These are phyloP conservation scores for Gremmenia infestans DNA, from an alignment of 2,329 filamentous ascomycete genomes.

Conservation along the genomic window DNA sequence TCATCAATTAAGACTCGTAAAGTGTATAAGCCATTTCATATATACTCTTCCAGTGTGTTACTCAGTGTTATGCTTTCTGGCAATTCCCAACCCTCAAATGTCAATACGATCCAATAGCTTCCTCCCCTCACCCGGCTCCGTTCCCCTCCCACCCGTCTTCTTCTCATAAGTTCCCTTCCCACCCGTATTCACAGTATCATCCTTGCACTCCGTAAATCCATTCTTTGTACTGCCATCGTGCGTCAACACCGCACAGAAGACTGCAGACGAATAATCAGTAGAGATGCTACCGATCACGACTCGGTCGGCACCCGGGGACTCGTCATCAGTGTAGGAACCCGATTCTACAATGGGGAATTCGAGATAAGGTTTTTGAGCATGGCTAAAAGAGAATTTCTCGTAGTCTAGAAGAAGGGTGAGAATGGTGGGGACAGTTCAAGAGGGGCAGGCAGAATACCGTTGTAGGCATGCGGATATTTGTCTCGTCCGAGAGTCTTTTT, in stretches of 20 bases:
- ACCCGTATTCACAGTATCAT: conserved; percentile 19
- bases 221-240: conserved; percentile 29
- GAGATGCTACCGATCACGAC: conserved; percentile 30
- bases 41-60: too few relatives aligned
- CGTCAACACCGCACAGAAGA: conserved; percentile 30
- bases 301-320: conserved; percentile 29
- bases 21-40: too few relatives aligned
- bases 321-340: conserved; percentile 20
- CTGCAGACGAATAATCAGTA: conserved; percentile 25
- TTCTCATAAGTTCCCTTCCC: conserved; percentile 10
- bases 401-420: conserved; percentile 18
- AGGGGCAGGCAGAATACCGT: conserved; percentile 13
- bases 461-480: conserved; percentile 32
- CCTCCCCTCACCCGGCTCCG: conserved; percentile 11
- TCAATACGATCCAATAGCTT: conserved; percentile 20
- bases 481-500: conserved; percentile 23
- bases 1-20: too few relatives aligned
- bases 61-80: neutral
- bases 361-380: conserved; percentile 29
- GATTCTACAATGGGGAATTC: conserved; percentile 30
- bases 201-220: conserved; percentile 29
- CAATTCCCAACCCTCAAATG: conserved; percentile 4
- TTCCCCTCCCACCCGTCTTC: conserved; percentile 8
- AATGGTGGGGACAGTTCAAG: neutral
- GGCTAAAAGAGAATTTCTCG: conserved; percentile 30